Percentiles rank a stretch among this genome's conserved stretches.
These are phyloP conservation scores for Blastocystis sp. DNA, from an alignment of 352 stramenopile genomes.

Conservation along the genomic window DNA sequence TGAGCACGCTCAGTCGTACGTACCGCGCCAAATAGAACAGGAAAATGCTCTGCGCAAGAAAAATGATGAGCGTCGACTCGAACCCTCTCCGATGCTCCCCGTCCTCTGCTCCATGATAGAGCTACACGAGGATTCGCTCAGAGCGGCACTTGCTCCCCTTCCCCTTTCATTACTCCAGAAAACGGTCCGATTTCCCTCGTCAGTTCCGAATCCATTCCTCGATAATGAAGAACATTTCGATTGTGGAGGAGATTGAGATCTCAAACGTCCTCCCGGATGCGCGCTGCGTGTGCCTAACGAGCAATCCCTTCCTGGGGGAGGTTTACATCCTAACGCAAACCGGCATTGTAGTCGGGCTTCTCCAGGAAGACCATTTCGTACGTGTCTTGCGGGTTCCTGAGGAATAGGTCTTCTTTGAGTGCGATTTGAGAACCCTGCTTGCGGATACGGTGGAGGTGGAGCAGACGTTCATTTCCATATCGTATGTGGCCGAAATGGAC, in stretches of 20 bases:
- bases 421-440: constrained; percentile 1
- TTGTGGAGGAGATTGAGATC: constrained; percentile 28
- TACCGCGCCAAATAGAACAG: too few species aligned
- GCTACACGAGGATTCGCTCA: too few species aligned
- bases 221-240: constrained; percentile 54
- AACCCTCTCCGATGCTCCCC: too few species aligned
- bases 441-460: background rate
- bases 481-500: constrained; percentile 69
- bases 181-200: too few species aligned
- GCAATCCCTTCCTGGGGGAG: constrained; percentile 52
- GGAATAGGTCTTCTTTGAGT: constrained; percentile 59
- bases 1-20: too few species aligned
- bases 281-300: constrained; percentile 1
- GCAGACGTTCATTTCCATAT: constrained; percentile 40
- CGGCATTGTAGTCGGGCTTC: constrained; percentile 37
- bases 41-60: too few species aligned
- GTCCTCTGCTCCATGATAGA: too few species aligned
- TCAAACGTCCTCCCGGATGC: background rate
- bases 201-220: too few species aligned
- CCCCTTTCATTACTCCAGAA: too few species aligned
- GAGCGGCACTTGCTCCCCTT: too few species aligned
- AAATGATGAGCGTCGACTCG: too few species aligned
- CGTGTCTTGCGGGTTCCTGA: background rate
- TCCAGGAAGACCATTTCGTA: background rate
- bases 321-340: constrained; percentile 10